Percentiles rank a stretch among this genome's conserved stretches.
These are phyloP conservation scores for Coleophoma eucalyptorum DNA, from an alignment of 2,329 filamentous ascomycete genomes.

Conservation along the genomic window DNA sequence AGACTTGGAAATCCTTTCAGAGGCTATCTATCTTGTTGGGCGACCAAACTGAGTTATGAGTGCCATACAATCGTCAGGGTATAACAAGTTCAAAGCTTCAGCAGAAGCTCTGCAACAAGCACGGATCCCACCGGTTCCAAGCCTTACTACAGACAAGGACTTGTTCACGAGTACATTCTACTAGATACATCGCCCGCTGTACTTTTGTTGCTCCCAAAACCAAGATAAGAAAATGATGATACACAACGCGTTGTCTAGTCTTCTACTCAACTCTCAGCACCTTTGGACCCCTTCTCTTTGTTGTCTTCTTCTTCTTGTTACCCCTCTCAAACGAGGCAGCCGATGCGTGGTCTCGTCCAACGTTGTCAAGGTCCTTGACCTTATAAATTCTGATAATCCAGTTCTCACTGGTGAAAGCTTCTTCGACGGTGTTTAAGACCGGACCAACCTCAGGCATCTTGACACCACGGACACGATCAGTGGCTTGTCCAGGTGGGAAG, in stretches of 20 bases:
- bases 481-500: slow-evolving; percentile 87
- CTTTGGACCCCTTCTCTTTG: slow-evolving; percentile 69
- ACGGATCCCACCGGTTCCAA: no score
- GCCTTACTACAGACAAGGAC: slow-evolving; percentile 9
- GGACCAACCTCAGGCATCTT: slow-evolving; percentile 81
- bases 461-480: slow-evolving; percentile 82
- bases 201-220: slow-evolving; percentile 14
- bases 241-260: slow-evolving; percentile 15
- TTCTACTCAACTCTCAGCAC: slow-evolving; percentile 68
- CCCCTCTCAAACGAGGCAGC: slow-evolving; percentile 70
- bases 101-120: no score
- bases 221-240: slow-evolving; percentile 21
- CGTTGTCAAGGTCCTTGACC: slow-evolving; percentile 97
- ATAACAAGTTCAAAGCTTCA: no score
- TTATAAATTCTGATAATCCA: slow-evolving; percentile 99
- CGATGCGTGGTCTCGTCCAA: slow-evolving; percentile 80
- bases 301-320: slow-evolving; percentile 77
- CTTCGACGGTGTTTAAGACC: slow-evolving; percentile 83
- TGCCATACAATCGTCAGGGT: no score
- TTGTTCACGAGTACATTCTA: slow-evolving; percentile 24
- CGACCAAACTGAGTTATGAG: no score
- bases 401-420: slow-evolving; percentile 98
- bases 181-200: slow-evolving; percentile 16
- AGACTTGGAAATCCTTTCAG: no score
- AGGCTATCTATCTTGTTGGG: no score